These are phyloP conservation scores for Lotmaria passim DNA, from an alignment of 208 protist genomes.

Conservation along the genomic window DNA sequence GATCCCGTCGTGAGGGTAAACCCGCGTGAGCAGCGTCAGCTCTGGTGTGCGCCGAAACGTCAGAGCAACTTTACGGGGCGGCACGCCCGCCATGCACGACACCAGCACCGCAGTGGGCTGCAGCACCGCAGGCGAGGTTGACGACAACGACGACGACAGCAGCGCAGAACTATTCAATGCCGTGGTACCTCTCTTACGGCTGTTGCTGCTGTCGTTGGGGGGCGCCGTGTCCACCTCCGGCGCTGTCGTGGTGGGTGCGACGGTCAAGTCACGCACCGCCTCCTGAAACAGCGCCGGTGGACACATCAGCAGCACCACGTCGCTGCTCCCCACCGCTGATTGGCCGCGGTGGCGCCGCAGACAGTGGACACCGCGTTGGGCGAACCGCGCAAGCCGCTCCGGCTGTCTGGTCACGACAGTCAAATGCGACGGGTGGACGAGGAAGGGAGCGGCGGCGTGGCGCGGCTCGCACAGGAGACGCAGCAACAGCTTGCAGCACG, in stretches of 20 bases:
- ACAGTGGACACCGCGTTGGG: constrained; percentile 60
- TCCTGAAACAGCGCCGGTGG: constrained; percentile 66
- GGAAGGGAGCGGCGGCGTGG: too few relatives aligned
- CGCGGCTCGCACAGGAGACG: constrained; percentile 16
- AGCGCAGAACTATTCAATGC: background rate
- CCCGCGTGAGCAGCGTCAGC: constrained; percentile 40
- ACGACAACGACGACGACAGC: background rate
- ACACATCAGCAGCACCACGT: constrained; percentile 72
- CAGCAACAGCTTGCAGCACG: constrained; percentile 44
- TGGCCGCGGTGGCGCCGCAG: constrained; percentile 46
- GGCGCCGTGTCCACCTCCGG: background rate
- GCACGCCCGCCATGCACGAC: constrained; percentile 62
- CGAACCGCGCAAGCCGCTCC: constrained; percentile 47
- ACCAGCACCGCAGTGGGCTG: constrained; percentile 57
- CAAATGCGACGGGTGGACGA: constrained; percentile 76
- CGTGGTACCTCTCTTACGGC: background rate
- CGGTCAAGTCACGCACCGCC: constrained; percentile 50
- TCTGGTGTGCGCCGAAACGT: constrained; percentile 52
- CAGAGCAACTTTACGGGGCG: constrained; percentile 52
- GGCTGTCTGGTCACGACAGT: constrained; percentile 80
- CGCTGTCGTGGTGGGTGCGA: constrained; percentile 1
- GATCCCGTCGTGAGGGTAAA: background rate
- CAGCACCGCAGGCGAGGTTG: constrained; percentile 19
- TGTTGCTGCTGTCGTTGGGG: background rate
- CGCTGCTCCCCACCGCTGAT: constrained; percentile 40